Conservation (phyloP, 805 yeast genomes). For the Ogataea minuta region DNA sequence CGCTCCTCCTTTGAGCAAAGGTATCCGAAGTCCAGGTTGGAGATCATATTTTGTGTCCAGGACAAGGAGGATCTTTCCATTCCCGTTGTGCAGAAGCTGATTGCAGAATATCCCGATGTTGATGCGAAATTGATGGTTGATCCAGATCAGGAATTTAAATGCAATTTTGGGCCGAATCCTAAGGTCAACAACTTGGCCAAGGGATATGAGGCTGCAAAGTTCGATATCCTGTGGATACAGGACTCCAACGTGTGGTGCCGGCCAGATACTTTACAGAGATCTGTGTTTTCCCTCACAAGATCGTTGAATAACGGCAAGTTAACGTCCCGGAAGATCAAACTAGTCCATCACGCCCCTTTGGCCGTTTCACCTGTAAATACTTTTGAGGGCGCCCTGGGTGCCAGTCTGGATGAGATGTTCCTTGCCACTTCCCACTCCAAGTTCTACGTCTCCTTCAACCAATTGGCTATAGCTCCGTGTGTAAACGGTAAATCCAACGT, state of each 20-base stretch:
- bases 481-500: slow-evolving; percentile 88
- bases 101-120: slow-evolving; percentile 51
- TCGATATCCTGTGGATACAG: slow-evolving; percentile 79
- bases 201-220: slow-evolving; percentile 65
- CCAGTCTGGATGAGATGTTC: slow-evolving; percentile 81
- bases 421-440: slow-evolving; percentile 80
- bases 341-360: slow-evolving; percentile 82
- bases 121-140: slow-evolving; percentile 61
- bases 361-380: slow-evolving; percentile 37
- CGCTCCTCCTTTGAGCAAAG: slow-evolving; percentile 65
- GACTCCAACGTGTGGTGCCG: slow-evolving; percentile 84
- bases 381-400: slow-evolving; percentile 45
- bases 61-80: slow-evolving; percentile 61
- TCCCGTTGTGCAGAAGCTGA: slow-evolving; percentile 49
- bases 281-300: slow-evolving; percentile 50
- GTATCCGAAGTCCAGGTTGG: slow-evolving; percentile 59
- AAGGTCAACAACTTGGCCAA: slow-evolving; percentile 84
- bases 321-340: slow-evolving; percentile 44
- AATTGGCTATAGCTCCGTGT: slow-evolving; percentile 76
- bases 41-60: slow-evolving; percentile 76
- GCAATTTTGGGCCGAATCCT: slow-evolving; percentile 79
- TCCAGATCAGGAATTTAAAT: slow-evolving; percentile 32
- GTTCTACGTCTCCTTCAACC: slow-evolving; percentile 77
- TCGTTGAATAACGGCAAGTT: slow-evolving; percentile 52
- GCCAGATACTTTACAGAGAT: slow-evolving; percentile 60